Evolutionary conservation across 1,139 yeast species (phyloP), one percentile per base, ranked within the genome.

Genomic region (Yamadazyma buinensis): DNA sequence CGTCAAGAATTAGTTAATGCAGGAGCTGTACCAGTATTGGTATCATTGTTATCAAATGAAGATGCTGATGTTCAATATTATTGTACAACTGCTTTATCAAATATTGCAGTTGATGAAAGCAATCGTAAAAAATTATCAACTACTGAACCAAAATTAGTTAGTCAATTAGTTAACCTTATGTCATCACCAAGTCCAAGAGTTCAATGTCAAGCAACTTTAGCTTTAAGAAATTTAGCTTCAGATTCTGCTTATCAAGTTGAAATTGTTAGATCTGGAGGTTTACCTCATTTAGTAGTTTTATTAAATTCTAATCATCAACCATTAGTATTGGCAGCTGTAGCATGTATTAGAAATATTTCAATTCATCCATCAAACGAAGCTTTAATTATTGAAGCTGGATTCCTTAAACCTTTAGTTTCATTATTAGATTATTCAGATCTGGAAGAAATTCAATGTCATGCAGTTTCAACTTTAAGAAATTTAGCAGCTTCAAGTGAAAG

Each of bases 21-120:
- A 2, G 98, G 97, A 28, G 97, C 98, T 7, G 95, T 92, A 6
- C 98, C 98, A 1, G 96, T 92, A 7, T 71, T 92, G 39, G 97
- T 92, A 9, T 81, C 95, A n/a, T 68, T 94, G 41, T 69, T 92
- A 44, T 77, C 94, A 1, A 84, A 90, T 34, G 77, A 82, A 17
- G 99, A 92, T 59, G 87, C 97, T 3, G 98, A 92, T 57, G 97
- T 92, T 28, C 99, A 94, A 62, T 92, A 94, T 60, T 92, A 92
- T 58, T 92, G 98, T 67, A 92, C 98, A 13, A 92, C 99, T 2
- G 97, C 98, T 0, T 72, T 92, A 46, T 86, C 96, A 23, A 92
- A 92, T 55, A 90, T 92, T 48, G 99, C 99, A 3, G 99, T 92
- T 29, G 98, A 92, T 61, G 95, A 88, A 53, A 71, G 74, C 32